Conservation (phyloP, 2,329 filamentous ascomycete species). For the Apiospora hydei region DNA sequence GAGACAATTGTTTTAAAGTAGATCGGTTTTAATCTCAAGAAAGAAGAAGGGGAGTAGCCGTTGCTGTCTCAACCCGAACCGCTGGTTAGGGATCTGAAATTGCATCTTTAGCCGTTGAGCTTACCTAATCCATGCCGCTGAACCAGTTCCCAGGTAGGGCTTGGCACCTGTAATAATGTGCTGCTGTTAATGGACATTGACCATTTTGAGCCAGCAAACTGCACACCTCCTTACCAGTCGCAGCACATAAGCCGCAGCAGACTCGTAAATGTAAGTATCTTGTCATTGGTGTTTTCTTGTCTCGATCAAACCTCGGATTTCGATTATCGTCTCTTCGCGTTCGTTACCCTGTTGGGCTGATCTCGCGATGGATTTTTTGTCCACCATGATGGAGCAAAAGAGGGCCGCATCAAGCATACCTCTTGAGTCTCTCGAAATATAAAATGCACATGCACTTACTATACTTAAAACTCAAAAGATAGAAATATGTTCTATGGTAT, state of each 20-base stretch:
- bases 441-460: not conserved
- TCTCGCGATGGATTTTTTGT: not conserved
- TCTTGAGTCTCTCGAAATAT: not conserved
- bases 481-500: no score
- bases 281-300: not conserved
- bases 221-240: not conserved
- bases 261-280: not conserved
- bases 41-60: not conserved
- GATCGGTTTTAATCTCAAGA: no score
- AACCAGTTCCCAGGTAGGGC: not conserved
- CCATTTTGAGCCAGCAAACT: not conserved
- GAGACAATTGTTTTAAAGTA: no score
- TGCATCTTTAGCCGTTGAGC: not conserved
- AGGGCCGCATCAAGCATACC: not conserved
- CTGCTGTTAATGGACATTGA: not conserved
- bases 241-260: not conserved
- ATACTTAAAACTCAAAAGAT: no score
- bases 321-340: not conserved
- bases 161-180: constrained; percentile 4
- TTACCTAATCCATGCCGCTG: constrained; percentile 3
- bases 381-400: not conserved
- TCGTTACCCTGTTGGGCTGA: not conserved
- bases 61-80: not conserved
- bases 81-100: not conserved
- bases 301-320: not conserved